These are phyloP conservation scores for Leucocoprinus leucothites DNA, from an alignment of 768 basidiomycete species.

Conservation along the genomic window DNA sequence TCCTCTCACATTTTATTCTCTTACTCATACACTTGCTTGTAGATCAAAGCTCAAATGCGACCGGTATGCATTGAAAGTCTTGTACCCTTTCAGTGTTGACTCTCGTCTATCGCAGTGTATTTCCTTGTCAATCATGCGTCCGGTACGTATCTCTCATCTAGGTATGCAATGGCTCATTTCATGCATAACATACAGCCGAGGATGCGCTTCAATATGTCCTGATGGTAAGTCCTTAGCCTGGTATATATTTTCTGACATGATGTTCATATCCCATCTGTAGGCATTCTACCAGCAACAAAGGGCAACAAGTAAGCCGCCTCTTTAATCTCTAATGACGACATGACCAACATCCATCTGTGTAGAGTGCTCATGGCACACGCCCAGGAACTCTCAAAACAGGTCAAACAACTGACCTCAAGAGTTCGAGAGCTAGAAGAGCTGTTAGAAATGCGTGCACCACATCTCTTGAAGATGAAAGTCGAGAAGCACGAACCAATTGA, in stretches of 20 bases:
- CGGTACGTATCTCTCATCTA: slow-evolving; percentile 20
- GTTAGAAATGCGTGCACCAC: slow-evolving; percentile 22
- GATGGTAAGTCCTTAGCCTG: slow-evolving; percentile 32
- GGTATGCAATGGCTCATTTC: neutral
- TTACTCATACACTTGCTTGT: no score
- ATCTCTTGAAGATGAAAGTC: slow-evolving; percentile 7
- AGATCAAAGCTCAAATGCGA: slow-evolving; percentile 58
- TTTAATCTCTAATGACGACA: no score
- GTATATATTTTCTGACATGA: neutral
- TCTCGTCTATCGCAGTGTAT: slow-evolving; percentile 28
- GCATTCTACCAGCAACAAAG: slow-evolving; percentile 50
- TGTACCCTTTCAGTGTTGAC: neutral
- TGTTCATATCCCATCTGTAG: slow-evolving; percentile 17
- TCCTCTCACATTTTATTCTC: neutral
- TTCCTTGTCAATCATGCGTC: slow-evolving; percentile 55
- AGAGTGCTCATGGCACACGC: slow-evolving; percentile 53
- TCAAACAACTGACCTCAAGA: slow-evolving; percentile 36
- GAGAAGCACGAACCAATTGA: slow-evolving; percentile 4
- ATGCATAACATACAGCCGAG: slow-evolving; percentile 30
- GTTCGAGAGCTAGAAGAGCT: slow-evolving; percentile 46
- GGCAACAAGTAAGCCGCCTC: slow-evolving; percentile 46
- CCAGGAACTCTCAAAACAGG: slow-evolving; percentile 43
- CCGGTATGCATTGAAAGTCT: slow-evolving; percentile 24
- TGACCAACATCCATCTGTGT: neutral
- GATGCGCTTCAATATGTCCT: slow-evolving; percentile 51